phyloP scores from a whole-genome alignment of 257 asterid species.

The Ilex aquifolium region DNA sequence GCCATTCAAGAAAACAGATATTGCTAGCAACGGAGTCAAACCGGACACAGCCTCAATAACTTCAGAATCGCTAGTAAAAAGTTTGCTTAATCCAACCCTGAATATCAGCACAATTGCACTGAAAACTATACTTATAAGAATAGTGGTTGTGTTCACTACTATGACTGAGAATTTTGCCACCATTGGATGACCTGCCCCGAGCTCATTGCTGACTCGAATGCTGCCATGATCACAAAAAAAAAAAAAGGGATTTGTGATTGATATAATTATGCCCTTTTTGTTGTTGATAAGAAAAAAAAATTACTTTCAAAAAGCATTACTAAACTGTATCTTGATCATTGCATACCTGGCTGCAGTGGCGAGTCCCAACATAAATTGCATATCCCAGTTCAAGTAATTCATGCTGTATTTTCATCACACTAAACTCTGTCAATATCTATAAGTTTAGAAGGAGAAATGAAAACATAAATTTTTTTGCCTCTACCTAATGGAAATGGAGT shows the following conservation, averaged over 20 bases:
- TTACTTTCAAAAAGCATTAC: too few species aligned
- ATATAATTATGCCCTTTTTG: too few species aligned
- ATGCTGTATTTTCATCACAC: slow-evolving; percentile 17
- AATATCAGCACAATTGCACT: slow-evolving; percentile 20
- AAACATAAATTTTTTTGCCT: background rate
- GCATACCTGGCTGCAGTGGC: slow-evolving; percentile 24
- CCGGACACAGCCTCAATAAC: slow-evolving; percentile 16
- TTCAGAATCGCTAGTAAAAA: slow-evolving; percentile 24
- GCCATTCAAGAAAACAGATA: slow-evolving; percentile 29
- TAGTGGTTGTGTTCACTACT: slow-evolving; percentile 20
- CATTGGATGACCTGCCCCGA: slow-evolving; percentile 30
- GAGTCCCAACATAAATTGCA: slow-evolving; percentile 24
- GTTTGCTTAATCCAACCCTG: slow-evolving; percentile 21
- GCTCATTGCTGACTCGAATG: slow-evolving; percentile 27
- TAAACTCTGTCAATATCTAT: background rate
- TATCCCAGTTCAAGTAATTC: slow-evolving; percentile 34
- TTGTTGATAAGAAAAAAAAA: too few species aligned
- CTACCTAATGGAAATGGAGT: slow-evolving; percentile 31
- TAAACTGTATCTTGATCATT: too few species aligned
- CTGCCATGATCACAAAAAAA: slow-evolving; percentile 10
- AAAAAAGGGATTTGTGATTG: background rate
- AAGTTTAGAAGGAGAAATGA: background rate
- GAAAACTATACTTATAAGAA: slow-evolving; percentile 16
- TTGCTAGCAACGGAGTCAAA: slow-evolving; percentile 26
- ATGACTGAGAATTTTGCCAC: slow-evolving; percentile 26